A percentile compares a stretch with the other conserved stretches of the same genome.
Conservation (phyloP, 1,139 yeast genomes). For the Pichia inconspicua region DNA sequence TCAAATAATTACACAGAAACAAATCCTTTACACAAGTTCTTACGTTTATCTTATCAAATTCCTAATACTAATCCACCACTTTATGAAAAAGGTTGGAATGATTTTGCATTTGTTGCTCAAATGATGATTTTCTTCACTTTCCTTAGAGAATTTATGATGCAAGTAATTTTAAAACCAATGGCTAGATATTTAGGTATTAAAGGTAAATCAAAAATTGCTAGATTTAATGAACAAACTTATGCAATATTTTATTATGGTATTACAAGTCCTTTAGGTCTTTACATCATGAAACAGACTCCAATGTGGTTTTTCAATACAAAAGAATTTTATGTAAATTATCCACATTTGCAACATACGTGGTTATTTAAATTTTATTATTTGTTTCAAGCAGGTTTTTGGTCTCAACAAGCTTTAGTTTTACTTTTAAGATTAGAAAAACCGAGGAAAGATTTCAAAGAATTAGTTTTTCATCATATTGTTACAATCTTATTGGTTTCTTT, state of each 20-base stretch:
- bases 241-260: conserved; percentile 73
- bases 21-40: conserved; percentile 59
- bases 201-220: conserved; percentile 51
- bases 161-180: conserved; percentile 64
- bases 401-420: conserved; percentile 83
- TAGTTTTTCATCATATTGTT: conserved; percentile 86
- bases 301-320: conserved; percentile 85
- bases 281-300: conserved; percentile 76
- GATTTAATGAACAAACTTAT: conserved; percentile 93
- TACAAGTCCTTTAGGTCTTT: conserved; percentile 81
- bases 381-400: conserved; percentile 96
- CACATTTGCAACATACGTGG: conserved; percentile 69
- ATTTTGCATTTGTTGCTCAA: conserved; percentile 69
- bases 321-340: conserved; percentile 71
- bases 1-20: conserved; percentile 46
- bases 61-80: conserved; percentile 38
- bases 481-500: conserved; percentile 83
- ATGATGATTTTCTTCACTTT: conserved; percentile 86
- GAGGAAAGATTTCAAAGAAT: conserved; percentile 84
- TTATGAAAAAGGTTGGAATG: conserved; percentile 85
- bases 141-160: conserved; percentile 86
- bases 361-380: conserved; percentile 75
- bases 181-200: conserved; percentile 49
- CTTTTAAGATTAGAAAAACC: conserved; percentile 87
- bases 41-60: conserved; percentile 61